Base-by-base conservation (phyloP, 257 asterid genomes). In the Coffea eugenioides region DNA sequence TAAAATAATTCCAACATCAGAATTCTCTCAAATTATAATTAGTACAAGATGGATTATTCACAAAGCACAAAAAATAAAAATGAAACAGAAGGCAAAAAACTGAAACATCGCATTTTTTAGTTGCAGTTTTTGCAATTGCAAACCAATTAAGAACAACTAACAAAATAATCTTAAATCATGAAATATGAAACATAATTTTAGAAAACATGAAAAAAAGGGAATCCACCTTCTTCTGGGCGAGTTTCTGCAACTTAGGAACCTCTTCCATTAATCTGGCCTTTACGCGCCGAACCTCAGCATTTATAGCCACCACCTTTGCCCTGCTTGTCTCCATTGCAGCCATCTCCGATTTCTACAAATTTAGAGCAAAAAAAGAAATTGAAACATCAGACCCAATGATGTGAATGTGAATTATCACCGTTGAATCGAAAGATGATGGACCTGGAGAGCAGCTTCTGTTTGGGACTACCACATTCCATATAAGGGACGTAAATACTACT, bases 211-310 rank as follows among this genome's bases (percentile, higher is more conserved):
- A 69, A 80, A 31, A 59, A 16, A 25, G 51, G 31, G 3, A 31
- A 69, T 21, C 20, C 1, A 91, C 98, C 97, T 83, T 92, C 71
- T 91, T 93, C 75, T 77, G 88, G 31, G 97, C 89, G 41, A 95
- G 95, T 67, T 93, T 95, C 72, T 89, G 94, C 84, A 95, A 69
- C 77, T 90, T 93, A 13, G 97, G 98, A 54, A 93, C 87, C 81
- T 92, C 99, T 51, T 92, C 97, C 88, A 90, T 41, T 75, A 95
- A 86, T 83, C 94, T 82, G 8, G 94, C 98, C 88, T 95, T 95
- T 25, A 85, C 86, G 61, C 99, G 93, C 15, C 99, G 91, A 76
- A 95, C 87, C 90, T 95, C 99, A 5, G 99, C 97, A 57, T 92
- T 87, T 92, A 93, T 73, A 64, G 99, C 98, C 79, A 95, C 99